A percentile compares a stretch with the other conserved stretches of the same genome.
Evolutionary conservation across 257 asterid genomes (phyloP).

Genomic region (Oldenlandia corymbosa): DNA sequence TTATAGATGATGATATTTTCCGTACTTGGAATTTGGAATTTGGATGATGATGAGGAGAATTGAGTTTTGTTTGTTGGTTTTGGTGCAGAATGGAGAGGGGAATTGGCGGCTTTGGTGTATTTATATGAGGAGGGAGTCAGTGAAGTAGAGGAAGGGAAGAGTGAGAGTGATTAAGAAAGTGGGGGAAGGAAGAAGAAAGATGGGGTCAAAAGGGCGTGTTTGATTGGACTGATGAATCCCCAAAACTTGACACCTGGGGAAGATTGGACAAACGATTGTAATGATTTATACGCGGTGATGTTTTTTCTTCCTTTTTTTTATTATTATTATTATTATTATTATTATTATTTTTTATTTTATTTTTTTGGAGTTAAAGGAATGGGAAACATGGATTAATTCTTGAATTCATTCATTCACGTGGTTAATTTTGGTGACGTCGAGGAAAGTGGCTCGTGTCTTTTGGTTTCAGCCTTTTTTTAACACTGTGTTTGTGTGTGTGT

Average conservation of each 20-base stretch:
- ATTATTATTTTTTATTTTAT: too few species aligned
- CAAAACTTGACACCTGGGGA: conserved; percentile 24
- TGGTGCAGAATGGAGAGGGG: background rate
- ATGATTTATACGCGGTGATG: conserved; percentile 32
- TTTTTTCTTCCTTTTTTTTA: too few species aligned
- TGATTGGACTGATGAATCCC: conserved; percentile 2
- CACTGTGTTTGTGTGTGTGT: background rate
- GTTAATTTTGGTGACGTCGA: conserved; percentile 3
- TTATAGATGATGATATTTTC: too few species aligned
- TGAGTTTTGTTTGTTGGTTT: background rate
- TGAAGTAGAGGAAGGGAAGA: background rate
- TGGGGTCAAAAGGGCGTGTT: conserved; percentile 35
- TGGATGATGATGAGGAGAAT: background rate
- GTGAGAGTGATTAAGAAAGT: conserved; percentile 10
- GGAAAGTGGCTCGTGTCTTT: conserved; percentile 7
- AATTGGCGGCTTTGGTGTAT: conserved; percentile 50
- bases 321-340: too few species aligned
- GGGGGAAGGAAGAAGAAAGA: background rate
- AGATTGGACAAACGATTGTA: background rate
- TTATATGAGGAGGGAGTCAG: conserved; percentile 10
- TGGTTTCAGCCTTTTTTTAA: too few species aligned
- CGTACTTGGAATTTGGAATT: too few species aligned
- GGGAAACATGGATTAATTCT: too few species aligned
- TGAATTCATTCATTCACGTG: background rate
- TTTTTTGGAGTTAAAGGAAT: too few species aligned